Evolutionary conservation across 306 rosid species (phyloP).

Genomic region (Adenanthera pavonina): DNA sequence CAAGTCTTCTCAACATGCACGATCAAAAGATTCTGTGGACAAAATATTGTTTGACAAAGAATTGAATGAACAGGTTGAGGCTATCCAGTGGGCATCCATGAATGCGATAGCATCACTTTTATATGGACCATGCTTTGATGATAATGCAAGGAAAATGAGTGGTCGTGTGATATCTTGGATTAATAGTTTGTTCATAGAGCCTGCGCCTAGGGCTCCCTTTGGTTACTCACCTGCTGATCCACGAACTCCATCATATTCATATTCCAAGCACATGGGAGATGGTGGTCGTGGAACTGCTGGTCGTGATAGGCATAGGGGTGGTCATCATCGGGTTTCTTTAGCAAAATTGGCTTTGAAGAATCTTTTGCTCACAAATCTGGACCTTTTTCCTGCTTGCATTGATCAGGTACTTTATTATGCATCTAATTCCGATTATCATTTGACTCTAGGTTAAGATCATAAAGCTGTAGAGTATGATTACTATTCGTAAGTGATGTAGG

Average conservation of each 20-base stretch:
- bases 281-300: constrained; percentile 83
- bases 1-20: constrained; percentile 95
- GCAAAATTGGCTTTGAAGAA: constrained; percentile 95
- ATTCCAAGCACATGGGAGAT: constrained; percentile 83
- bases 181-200: constrained; percentile 93
- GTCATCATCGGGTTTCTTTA: constrained; percentile 83
- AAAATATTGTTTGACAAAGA: constrained; percentile 96
- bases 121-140: constrained; percentile 99
- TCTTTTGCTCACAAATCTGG: constrained; percentile 91
- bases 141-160: constrained; percentile 99
- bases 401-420: constrained; percentile 74
- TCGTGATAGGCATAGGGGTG: constrained; percentile 95
- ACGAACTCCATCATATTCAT: constrained; percentile 96
- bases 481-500: background rate
- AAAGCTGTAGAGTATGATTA: constrained; percentile 19
- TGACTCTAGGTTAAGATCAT: constrained; percentile 19
- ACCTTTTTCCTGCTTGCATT: constrained; percentile 95
- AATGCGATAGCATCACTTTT: constrained; percentile 97
- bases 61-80: constrained; percentile 93
- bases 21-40: constrained; percentile 97
- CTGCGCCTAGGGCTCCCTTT: constrained; percentile 94
- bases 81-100: constrained; percentile 99
- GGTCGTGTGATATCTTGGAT: constrained; percentile 98
- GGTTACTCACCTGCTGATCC: constrained; percentile 99
- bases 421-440: constrained; percentile 12